Conservation (phyloP, 2,329 filamentous ascomycete genomes). For the Arthroderma sp. region DNA sequence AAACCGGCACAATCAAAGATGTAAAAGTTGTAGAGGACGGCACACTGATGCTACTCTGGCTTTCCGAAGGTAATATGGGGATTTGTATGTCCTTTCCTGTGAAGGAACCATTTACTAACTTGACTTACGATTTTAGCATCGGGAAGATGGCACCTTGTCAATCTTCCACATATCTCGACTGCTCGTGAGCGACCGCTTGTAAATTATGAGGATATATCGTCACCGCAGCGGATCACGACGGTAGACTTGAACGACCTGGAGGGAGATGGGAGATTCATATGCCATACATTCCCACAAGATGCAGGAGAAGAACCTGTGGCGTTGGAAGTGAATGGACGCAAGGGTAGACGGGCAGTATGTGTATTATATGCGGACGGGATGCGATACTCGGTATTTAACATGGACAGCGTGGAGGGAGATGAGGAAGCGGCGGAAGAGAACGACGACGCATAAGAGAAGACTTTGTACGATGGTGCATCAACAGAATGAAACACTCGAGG, state of each 20-base stretch:
- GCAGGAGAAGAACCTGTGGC: slow-evolving; percentile 35
- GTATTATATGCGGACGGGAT: slow-evolving; percentile 41
- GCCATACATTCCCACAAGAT: slow-evolving; percentile 34
- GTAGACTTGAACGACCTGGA: background rate
- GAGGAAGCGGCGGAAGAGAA: too few species aligned
- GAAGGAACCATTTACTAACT: too few species aligned
- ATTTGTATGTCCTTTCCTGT: too few species aligned
- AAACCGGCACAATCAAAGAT: slow-evolving; percentile 36
- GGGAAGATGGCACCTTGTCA: slow-evolving; percentile 21
- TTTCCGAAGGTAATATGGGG: slow-evolving; percentile 17
- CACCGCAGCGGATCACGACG: background rate
- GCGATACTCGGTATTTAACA: slow-evolving; percentile 43
- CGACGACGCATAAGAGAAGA: too few species aligned
- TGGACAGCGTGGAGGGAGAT: slow-evolving; percentile 29
- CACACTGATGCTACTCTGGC: slow-evolving; percentile 47
- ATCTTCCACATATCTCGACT: slow-evolving; percentile 18
- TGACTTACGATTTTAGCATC: background rate
- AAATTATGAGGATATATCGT: too few species aligned
- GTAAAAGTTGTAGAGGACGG: slow-evolving; percentile 55
- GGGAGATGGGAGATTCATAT: slow-evolving; percentile 18
- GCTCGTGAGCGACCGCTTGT: background rate
- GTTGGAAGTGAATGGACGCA: slow-evolving; percentile 43
- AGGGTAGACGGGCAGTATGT: slow-evolving; percentile 39
- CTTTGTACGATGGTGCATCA: too few species aligned
- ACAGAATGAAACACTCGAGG: too few species aligned